Evolutionary conservation across 768 basidiomycete genomes (phyloP), one percentile per base, ranked within the genome.

Genomic region (Trametes gibbosa): DNA sequence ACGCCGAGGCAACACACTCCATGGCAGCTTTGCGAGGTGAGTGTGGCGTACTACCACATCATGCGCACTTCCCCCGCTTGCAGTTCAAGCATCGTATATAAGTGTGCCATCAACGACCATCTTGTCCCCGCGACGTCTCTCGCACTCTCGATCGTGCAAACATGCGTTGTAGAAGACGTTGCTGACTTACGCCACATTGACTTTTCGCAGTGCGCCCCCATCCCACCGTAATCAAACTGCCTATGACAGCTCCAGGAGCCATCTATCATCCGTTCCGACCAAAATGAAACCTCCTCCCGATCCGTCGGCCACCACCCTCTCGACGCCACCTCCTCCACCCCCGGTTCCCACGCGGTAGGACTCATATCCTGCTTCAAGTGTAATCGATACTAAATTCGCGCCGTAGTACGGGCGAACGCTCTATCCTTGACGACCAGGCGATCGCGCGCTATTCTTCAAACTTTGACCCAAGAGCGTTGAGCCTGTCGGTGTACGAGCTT

Each of bases 401-500:
- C 14, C 6, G 43, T 24, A 43, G 29, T 21, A 10, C 27, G n/a
- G 13, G 29, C 6, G 34, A n/a, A 6, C 41, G 13, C 9, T 54
- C 59, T 1, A 13, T 54, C 10, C 41, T 60, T 1, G 59, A 60
- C 8, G 41, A 35, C 21, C 59, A 54, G n/a, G 59, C 59, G 12
- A 54, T 60, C 41, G 39, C 52, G 2, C 41, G 19, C 5, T 60
- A 60, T 24, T 5, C 34, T 2, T 48, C 29, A 10, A 32, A 4
- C 10, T 47, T 7, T 39, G 45, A 21, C 40, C 48, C 19, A n/a
- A 27, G 5, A 23, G 52, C 7, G 51, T n/a, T 9, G 2, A 56
- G 51, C 14, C 47, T 66, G 3, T 63, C 65, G 5, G 49, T 66
- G 5, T 66, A 66, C 27, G 59, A 63, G 19, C 51, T 53, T 0